Evolutionary conservation across 208 protist genomes (phyloP), one percentile per base, ranked within the genome.

Genomic region (Leishmania turanica): DNA sequence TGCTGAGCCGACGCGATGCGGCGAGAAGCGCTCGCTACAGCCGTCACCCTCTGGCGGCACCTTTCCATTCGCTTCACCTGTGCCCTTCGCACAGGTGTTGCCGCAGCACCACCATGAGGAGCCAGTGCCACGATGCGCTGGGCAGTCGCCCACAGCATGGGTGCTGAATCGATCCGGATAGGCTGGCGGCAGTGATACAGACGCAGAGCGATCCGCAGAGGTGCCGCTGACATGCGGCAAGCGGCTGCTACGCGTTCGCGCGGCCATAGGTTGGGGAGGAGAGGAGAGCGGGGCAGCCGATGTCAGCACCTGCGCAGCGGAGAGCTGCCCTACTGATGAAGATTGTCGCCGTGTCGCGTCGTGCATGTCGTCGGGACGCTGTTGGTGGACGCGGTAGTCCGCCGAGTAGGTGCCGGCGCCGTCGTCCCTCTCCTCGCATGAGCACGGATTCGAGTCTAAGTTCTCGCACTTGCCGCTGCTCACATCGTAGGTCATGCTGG

Each of bases 1-100:
- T 15, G 82, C 82, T 3, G 69, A 54, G 34, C 77, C 49, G 53
- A 82, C 56, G 49, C 64, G 62, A 56, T 64, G 76, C 42, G 51
- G 45, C 53, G 31, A 49, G 27, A 47, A 34, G 74, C 37, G 40
- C 31, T 76, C 17, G 47, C 77, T 47, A 49, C 73, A 85, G 74
- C 40, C 74, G 47, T 37, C 42, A 13, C 62, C 73, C 1, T 42
- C 42, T 17, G 69, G 11, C 2, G 19, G 11, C 24, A 21, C 17
- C 47, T 21, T 13, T 34, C n/a, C 69, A 73, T 51, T 31, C 45
- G 37, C 3, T 17, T 31, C 69, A 53, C n/a, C 69, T 31, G 42
- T 27, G 11, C 40, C 27, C 24, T 40, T 37, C 19, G 40, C 66
- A 15, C 37, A 49, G 66, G 40, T 71, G 8, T 21, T 6, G 40